phyloP scores from a whole-genome alignment of 2,329 filamentous ascomycete genomes.

The Aspergillus sp. region DNA sequence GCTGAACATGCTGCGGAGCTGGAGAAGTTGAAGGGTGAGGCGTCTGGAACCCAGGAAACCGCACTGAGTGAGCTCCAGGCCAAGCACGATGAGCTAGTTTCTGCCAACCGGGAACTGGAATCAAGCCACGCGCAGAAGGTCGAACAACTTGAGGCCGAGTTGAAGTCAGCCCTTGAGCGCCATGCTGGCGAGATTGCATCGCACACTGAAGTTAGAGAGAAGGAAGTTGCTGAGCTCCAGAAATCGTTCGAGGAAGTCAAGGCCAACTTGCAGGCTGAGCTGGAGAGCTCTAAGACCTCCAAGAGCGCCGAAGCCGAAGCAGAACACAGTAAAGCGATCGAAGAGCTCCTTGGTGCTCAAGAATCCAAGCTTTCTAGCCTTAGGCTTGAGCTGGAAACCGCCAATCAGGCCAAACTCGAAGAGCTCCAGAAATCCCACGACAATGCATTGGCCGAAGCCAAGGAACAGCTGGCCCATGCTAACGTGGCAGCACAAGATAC shows the following conservation, averaged over 20 bases:
- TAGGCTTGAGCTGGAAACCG: conserved; percentile 30
- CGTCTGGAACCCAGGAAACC: conserved; percentile 25
- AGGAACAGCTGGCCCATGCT: conserved; percentile 31
- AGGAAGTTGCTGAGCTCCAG: conserved; percentile 30
- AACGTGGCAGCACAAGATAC: conserved; percentile 33
- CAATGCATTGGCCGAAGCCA: conserved; percentile 23
- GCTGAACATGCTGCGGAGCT: conserved; percentile 31
- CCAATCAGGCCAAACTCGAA: conserved; percentile 30
- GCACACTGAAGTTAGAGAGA: conserved; percentile 21
- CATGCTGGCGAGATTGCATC: conserved; percentile 23
- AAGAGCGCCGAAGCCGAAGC: conserved; percentile 32
- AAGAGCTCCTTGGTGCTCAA: conserved; percentile 35
- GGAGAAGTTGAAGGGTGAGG: conserved; percentile 23
- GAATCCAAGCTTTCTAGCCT: conserved; percentile 35
- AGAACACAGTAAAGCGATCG: conserved; percentile 35
- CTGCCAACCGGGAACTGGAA: conserved; percentile 24
- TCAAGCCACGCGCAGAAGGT: conserved; percentile 26
- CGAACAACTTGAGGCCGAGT: conserved; percentile 21
- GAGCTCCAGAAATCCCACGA: conserved; percentile 34
- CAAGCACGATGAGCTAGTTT: conserved; percentile 28
- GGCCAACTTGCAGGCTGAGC: conserved; percentile 30
- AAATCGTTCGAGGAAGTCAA: conserved; percentile 30
- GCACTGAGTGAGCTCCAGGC: conserved; percentile 27
- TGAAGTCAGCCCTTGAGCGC: conserved; percentile 15
- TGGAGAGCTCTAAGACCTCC: conserved; percentile 30